A percentile compares a stretch with the other conserved stretches of the same genome.
These are phyloP conservation scores for Ophiocordyceps polyrhachis-furcata DNA, from an alignment of 2,329 filamentous ascomycete species.

Conservation along the genomic window DNA sequence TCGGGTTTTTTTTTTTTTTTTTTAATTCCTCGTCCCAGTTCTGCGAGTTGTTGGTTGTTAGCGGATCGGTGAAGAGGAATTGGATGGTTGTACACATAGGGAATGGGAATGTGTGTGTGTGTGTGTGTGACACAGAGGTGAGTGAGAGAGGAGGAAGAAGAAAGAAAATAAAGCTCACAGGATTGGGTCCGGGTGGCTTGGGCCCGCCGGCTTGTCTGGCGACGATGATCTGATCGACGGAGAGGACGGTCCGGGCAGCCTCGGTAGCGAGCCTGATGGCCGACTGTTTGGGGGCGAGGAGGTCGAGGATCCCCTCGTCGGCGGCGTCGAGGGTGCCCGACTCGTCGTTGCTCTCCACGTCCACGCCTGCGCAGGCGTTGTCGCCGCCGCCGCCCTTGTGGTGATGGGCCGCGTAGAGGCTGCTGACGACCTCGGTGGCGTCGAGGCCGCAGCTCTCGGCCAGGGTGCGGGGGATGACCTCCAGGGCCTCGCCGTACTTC, in stretches of 20 bases:
- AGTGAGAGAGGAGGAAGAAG: background rate
- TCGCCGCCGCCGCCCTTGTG: constrained; percentile 47
- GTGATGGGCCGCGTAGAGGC: constrained; percentile 83
- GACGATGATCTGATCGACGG: constrained; percentile 97
- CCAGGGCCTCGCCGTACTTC: constrained; percentile 94
- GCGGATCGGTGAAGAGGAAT: background rate
- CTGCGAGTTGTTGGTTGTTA: constrained; percentile 10
- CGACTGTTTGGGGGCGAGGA: constrained; percentile 86
- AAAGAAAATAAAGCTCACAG: constrained; percentile 23
- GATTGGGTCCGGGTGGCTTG: constrained; percentile 88
- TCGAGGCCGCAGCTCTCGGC: constrained; percentile 92
- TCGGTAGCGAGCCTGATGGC: constrained; percentile 95
- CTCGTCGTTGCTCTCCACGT: constrained; percentile 74
- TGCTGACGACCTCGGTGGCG: constrained; percentile 87
- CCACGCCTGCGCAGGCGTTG: constrained; percentile 79
- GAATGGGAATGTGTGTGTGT: no score
- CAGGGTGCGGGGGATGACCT: constrained; percentile 84
- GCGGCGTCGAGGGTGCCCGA: constrained; percentile 72
- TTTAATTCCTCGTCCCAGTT: constrained; percentile 46
- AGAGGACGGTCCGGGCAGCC: constrained; percentile 79
- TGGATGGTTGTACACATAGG: no score
- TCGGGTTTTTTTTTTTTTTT: no score
- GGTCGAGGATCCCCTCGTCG: constrained; percentile 76
- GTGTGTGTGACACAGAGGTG: no score
- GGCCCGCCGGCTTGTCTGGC: constrained; percentile 92